Conservation (phyloP, 495 filamentous ascomycete genomes). For the Aspergillus funiculosus region DNA sequence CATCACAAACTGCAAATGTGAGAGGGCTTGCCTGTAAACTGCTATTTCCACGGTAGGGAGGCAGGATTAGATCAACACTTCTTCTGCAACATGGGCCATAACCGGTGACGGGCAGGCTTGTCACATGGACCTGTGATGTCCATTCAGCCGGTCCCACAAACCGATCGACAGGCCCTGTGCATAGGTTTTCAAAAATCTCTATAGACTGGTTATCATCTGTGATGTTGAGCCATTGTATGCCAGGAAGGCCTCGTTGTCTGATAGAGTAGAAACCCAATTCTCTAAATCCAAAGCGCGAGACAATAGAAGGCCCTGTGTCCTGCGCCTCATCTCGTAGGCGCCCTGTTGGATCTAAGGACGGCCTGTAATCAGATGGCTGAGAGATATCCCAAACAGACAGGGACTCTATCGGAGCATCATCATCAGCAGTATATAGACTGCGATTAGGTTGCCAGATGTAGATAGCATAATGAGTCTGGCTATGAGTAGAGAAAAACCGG, state of each 20-base stretch:
- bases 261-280: constrained; percentile 53
- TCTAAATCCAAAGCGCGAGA: constrained; percentile 49
- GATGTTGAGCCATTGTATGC: constrained; percentile 48
- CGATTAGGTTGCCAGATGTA: constrained; percentile 64
- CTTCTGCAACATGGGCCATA: constrained; percentile 50
- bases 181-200: constrained; percentile 47
- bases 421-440: constrained; percentile 49
- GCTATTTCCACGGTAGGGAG: constrained; percentile 34
- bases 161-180: constrained; percentile 38
- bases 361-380: constrained; percentile 46
- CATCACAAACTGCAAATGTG: constrained; percentile 17
- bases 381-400: constrained; percentile 65
- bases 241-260: constrained; percentile 51
- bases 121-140: constrained; percentile 40
- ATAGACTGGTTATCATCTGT: constrained; percentile 40
- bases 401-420: constrained; percentile 56
- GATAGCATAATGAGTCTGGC: constrained; percentile 55
- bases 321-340: constrained; percentile 29
- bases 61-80: constrained; percentile 39
- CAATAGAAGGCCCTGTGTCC: constrained; percentile 43
- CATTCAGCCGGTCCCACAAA: constrained; percentile 30
- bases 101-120: constrained; percentile 50
- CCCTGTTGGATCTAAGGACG: constrained; percentile 50
- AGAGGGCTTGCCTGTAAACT: constrained; percentile 27
- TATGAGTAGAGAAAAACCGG: constrained; percentile 62